Evolutionary conservation across 371 early-diverging fungal genomes (phyloP).

Genomic region (Lichtheimia ramosa): DNA sequence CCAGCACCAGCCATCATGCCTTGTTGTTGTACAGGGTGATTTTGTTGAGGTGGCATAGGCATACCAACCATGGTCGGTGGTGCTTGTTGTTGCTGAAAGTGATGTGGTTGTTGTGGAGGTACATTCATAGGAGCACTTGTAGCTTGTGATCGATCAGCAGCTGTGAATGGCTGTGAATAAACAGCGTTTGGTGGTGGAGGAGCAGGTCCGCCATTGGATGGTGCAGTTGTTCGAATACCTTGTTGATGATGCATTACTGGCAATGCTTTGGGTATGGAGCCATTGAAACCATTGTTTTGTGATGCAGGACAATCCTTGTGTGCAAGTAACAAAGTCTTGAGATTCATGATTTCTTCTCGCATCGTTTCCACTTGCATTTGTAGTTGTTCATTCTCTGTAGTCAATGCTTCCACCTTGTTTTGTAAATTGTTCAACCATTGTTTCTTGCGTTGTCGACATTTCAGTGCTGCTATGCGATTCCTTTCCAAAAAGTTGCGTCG

Average conservation of each 20-base stretch:
- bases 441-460: constrained; percentile 90
- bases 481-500: constrained; percentile 81
- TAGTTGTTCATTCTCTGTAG: constrained; percentile 72
- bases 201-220: background rate
- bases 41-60: background rate
- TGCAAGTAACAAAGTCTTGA: constrained; percentile 73
- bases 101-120: constrained; percentile 6
- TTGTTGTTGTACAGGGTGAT: background rate
- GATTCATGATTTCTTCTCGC: constrained; percentile 72
- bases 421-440: constrained; percentile 81
- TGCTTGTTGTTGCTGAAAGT: background rate
- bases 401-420: constrained; percentile 71
- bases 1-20: constrained; percentile 7
- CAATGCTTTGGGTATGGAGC: constrained; percentile 9
- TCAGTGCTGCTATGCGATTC: constrained; percentile 87
- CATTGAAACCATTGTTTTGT: constrained; percentile 58
- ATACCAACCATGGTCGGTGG: background rate
- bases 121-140: constrained; percentile 7
- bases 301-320: constrained; percentile 80
- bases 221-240: constrained; percentile 9
- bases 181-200: background rate
- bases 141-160: constrained; percentile 1
- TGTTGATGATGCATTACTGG: constrained; percentile 18
- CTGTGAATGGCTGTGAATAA: constrained; percentile 1
- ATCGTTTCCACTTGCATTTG: constrained; percentile 63